Base-by-base conservation (phyloP, 768 basidiomycete genomes). In the Kwoniella dendrophila region DNA sequence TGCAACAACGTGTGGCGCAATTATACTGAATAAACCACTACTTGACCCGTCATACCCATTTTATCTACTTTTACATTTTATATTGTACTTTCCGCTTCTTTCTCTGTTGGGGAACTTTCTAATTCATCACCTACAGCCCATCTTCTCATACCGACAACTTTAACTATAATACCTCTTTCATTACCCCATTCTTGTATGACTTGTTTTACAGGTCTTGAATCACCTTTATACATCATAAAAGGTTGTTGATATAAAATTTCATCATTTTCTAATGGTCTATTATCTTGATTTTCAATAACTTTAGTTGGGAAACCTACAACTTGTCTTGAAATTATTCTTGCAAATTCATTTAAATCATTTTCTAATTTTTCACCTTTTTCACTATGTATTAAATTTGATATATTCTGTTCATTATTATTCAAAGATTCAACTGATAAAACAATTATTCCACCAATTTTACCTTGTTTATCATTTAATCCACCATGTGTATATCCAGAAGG, bases 311-410 rank as follows among this genome's bases (percentile, higher is more conserved):
- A 88, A 2, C 92, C 93, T 22, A 86, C 86, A 52, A 92, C 87
- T 79, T 95, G 93, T 41, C 91, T 84, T 10, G 88, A 88, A n/a
- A 95, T 65, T 1, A 88, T 84, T 24, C 90, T 86, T 67, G 89
- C 86, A 14, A 95, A 81, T 43, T 83, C 82, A 32, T 81, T 81
- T 18, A 90, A 79, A 38, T 88, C 85, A n/a, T 80, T 75, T 27
- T 81, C 79, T 69, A 88, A 63, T 34, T 66, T 51, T n/a, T 68
- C 62, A 2, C 75, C 74, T 7, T 65, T 69, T 7, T 70, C 63
- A n/a, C 76, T 68, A 48, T 75, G 69, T 32, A 76, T 69, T 53
- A 75, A 59, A 30, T 63, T 66, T 1, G 71, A 68, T 18, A 71
- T n/a, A n/a, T n/a, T 72, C 12, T 71, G 69, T 29, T 62, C 67